Evolutionary conservation across 176 grass and related monocot genomes (phyloP).

Genomic region (Saccharum officinarum): DNA sequence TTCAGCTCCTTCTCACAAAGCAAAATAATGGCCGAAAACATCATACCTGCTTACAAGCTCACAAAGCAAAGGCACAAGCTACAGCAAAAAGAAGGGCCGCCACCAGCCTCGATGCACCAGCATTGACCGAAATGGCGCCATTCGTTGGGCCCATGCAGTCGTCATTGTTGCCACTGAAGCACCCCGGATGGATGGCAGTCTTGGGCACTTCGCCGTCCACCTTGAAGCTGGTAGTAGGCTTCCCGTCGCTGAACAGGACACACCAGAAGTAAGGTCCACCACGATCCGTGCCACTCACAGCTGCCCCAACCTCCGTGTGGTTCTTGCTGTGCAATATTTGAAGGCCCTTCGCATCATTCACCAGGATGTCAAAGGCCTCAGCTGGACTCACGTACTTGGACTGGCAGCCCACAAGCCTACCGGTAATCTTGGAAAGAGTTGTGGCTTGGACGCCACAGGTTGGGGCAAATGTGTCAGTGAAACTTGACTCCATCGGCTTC

Average conservation of each 20-base stretch:
- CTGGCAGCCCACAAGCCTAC: constrained; percentile 81
- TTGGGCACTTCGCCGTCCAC: constrained; percentile 75
- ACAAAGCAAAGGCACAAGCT: constrained; percentile 48
- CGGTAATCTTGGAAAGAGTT: constrained; percentile 72
- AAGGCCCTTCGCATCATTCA: constrained; percentile 53
- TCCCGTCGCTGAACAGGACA: constrained; percentile 79
- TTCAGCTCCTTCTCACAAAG: constrained; percentile 39
- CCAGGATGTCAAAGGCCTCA: constrained; percentile 62
- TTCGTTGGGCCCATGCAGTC: constrained; percentile 54
- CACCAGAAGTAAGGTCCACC: constrained; percentile 83
- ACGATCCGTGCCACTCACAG: constrained; percentile 60
- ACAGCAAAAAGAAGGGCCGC: constrained; percentile 17
- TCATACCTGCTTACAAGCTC: constrained; percentile 26
- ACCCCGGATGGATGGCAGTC: constrained; percentile 56
- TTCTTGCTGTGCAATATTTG: constrained; percentile 74
- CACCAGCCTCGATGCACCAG: constrained; percentile 20
- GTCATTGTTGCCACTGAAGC: constrained; percentile 82
- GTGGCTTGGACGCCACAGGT: constrained; percentile 66
- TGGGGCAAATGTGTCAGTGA: constrained; percentile 69
- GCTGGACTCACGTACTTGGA: constrained; percentile 47
- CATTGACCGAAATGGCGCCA: background rate
- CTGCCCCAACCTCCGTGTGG: constrained; percentile 72
- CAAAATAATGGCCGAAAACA: constrained; percentile 41
- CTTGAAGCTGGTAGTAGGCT: constrained; percentile 65
- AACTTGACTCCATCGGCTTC: constrained; percentile 73